Evolutionary conservation across 208 protist genomes (phyloP), one percentile per base, ranked within the genome.

Genomic region (Trypanosoma theileri): DNA sequence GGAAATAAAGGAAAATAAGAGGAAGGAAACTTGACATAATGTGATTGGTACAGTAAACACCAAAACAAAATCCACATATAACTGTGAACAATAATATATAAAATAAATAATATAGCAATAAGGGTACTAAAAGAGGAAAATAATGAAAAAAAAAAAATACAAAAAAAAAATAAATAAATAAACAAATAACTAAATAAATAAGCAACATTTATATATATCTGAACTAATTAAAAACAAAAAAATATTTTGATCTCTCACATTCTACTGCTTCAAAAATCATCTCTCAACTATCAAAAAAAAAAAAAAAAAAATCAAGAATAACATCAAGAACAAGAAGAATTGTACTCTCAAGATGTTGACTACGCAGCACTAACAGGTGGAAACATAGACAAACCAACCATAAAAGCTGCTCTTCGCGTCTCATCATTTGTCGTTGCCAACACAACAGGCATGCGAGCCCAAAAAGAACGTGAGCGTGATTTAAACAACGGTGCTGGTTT

Each of bases 341-440:
- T 35, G 28, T 35, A 35, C 28, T 35, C 28, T 35, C 28, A 35
- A 35, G 4, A 35, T 56, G 16, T 65, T 52, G 1, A 16, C 57
- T 79, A 79, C 35, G 19, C 63, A 42, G 52, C 56, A 56, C 21
- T 63, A 13, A 74, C 67, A 4, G 88, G 81, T 28, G 88, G 88
- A 69, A 85, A 83, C 81, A 90, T 87, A 17, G 69, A 42, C 46
- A 89, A 53, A 9, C 85, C 88, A 35, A 88, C 59, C 48, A 79
- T 81, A 55, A 86, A 91, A 45, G 88, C 82, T 8, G 65, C 66
- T 16, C 67, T 28, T 21, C 88, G 77, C 11, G 85, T 89, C n/a
- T 3, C 22, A 24, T 75, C 70, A 55, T 56, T 75, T 11, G 83
- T 87, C 24, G 88, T 93, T 10, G 88, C 85, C 28, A 93, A 54